phyloP scores from a whole-genome alignment of 2,329 filamentous ascomycete species.

The Colletotrichum chlorophyti region DNA sequence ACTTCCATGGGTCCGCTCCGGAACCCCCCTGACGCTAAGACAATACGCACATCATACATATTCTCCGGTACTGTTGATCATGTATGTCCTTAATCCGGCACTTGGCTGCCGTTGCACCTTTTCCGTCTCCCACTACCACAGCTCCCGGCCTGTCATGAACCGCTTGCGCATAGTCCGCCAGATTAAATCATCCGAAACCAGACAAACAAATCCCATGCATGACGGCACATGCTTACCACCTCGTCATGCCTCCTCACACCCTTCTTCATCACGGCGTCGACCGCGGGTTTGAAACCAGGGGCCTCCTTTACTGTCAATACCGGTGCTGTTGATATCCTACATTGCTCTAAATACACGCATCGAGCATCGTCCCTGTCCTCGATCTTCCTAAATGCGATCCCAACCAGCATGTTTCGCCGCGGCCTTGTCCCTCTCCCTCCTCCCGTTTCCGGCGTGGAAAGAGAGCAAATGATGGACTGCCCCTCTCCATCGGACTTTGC shows the following conservation, averaged over 20 bases:
- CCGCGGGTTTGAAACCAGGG: too few relatives aligned
- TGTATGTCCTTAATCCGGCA: constrained; percentile 2
- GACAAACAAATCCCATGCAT: constrained; percentile 14
- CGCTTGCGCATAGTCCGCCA: constrained; percentile 9
- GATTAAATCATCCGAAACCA: constrained; percentile 23
- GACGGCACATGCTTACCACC: not conserved
- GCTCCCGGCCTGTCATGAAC: too few relatives aligned
- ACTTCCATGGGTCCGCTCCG: too few relatives aligned
- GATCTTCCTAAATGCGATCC: not conserved
- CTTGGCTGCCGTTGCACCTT: not conserved
- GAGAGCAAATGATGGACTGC: too few relatives aligned
- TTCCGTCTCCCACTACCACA: constrained; percentile 18
- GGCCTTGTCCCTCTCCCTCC: too few relatives aligned
- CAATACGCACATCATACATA: too few relatives aligned
- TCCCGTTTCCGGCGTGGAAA: too few relatives aligned
- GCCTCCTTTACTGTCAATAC: not conserved
- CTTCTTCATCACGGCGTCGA: too few relatives aligned
- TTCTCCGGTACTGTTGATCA: not conserved
- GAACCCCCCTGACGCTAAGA: too few relatives aligned
- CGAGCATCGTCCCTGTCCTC: constrained; percentile 11
- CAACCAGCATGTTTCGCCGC: too few relatives aligned
- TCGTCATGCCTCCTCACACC: constrained; percentile 3
- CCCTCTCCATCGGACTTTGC: too few relatives aligned
- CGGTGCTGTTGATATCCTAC: too few relatives aligned
- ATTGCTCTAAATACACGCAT: constrained; percentile 11